phyloP scores from a whole-genome alignment of 2,329 filamentous ascomycete genomes.

The Nemania sp. region DNA sequence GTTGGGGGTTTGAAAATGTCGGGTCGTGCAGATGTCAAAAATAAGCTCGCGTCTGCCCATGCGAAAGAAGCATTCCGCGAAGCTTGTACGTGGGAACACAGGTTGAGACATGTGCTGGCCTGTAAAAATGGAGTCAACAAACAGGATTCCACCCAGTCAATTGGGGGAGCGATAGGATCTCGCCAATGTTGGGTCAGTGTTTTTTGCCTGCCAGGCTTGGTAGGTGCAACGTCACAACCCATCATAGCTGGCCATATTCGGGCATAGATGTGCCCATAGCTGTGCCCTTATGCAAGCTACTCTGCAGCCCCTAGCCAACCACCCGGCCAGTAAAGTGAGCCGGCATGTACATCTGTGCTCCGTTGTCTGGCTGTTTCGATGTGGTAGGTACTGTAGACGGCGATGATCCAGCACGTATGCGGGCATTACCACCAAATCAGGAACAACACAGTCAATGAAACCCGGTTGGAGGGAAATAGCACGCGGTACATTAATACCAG shows the following conservation, averaged over 20 bases:
- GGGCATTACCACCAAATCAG: slow-evolving; percentile 20
- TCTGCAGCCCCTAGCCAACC: slow-evolving; percentile 16
- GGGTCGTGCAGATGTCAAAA: slow-evolving; percentile 13
- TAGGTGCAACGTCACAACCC: slow-evolving; percentile 20
- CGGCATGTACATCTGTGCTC: slow-evolving; percentile 29
- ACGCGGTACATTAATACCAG: slow-evolving; percentile 3
- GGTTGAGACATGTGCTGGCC: slow-evolving; percentile 9
- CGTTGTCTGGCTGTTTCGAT: slow-evolving; percentile 29
- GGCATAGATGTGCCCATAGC: slow-evolving; percentile 3
- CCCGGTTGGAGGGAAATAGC: slow-evolving; percentile 10
- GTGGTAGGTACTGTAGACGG: slow-evolving; percentile 17
- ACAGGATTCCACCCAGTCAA: background rate
- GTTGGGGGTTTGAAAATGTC: slow-evolving; percentile 10
- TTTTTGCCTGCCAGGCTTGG: background rate
- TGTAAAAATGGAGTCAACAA: slow-evolving; percentile 7
- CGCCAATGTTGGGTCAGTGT: slow-evolving; percentile 8
- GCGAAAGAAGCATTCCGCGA: slow-evolving; percentile 1
- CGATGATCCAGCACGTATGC: slow-evolving; percentile 17
- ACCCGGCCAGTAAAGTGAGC: slow-evolving; percentile 17
- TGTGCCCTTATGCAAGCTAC: slow-evolving; percentile 10
- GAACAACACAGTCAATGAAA: slow-evolving; percentile 15
- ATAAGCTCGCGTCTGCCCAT: slow-evolving; percentile 19
- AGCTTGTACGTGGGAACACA: background rate
- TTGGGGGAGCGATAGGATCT: background rate
- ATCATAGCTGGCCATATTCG: slow-evolving; percentile 14